Evolutionary conservation across 2,329 filamentous ascomycete genomes (phyloP), one percentile per base, ranked within the genome.

Genomic region (Alternaria rosae): DNA sequence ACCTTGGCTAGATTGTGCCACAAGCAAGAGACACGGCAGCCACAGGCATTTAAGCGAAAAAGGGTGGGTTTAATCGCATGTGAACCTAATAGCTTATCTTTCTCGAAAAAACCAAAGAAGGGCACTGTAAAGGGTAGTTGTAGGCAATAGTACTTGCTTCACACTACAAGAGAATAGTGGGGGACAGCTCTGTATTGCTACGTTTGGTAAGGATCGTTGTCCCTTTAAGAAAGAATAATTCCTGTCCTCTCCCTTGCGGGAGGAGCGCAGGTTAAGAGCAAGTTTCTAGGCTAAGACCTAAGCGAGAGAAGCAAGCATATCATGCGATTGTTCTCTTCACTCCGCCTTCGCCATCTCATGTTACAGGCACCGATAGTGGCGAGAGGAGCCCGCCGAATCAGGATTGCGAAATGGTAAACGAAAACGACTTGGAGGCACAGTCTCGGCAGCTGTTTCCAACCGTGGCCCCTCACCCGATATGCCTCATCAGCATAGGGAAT

Each of bases 401-500:
- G 44, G 38, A 21, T 45, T 32, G 15, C 41, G 35, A 42, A 25
- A 50, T 61, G 38, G 53, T 38, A 43, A 47, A 67, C 45, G 43
- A 30, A 63, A 41, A 65, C 21, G 23, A 54, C 48, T 11, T 57
- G 17, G 54, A 54, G 51, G 41, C 51, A 44, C 15, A 20, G 21
- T 60, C 44, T 55, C 1, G 13, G 25, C 20, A 54, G 38, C 54
- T 60, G 8, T 69, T 57, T 26, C 62, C 47, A 30, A 64, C 21
- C 17, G 26, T 57, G 17, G 23, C 45, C 48, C 53, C 57, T 43
- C 25, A 66, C 38, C 62, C 35, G 35, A 38, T 70, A 10, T 70
- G 53, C 52, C 62, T 67, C 43, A 62, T 70, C 43, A 69, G 53
- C 44, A 67, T 69, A 64, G 59, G 61, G 20, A 66, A 66, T 59